Percentiles rank a stretch among this genome's conserved stretches.
phyloP scores from a whole-genome alignment of 139 green algal genomes.

The Pedinophyceae sp. region DNA sequence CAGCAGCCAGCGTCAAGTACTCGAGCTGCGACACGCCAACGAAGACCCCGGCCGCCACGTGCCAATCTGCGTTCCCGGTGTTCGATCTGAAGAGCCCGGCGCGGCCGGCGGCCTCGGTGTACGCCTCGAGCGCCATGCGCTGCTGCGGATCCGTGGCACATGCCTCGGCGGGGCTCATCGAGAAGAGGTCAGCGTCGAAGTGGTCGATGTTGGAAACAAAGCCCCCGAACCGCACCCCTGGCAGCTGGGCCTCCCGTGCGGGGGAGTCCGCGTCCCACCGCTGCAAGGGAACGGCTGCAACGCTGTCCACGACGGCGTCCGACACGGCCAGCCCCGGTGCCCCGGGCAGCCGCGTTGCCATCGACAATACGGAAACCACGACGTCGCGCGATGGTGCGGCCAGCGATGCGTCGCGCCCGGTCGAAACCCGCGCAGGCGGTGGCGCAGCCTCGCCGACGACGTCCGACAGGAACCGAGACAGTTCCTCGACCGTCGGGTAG shows the following conservation, averaged over 20 bases:
- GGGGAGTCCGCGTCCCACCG: constrained; percentile 44
- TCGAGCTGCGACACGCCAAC: constrained; percentile 59
- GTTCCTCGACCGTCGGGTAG: constrained; percentile 49
- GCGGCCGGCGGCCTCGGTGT: constrained; percentile 7
- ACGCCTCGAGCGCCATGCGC: constrained; percentile 43
- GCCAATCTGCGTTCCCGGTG: constrained; percentile 1
- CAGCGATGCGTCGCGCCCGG: too few species aligned
- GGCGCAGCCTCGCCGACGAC: too few species aligned
- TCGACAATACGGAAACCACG: too few species aligned
- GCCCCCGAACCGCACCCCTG: constrained; percentile 15
- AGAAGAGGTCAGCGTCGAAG: not conserved
- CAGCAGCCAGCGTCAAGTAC: constrained; percentile 37
- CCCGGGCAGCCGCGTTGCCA: too few species aligned
- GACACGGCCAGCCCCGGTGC: constrained; percentile 21
- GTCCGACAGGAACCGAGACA: too few species aligned
- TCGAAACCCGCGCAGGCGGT: too few species aligned
- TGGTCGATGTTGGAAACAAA: constrained; percentile 1
- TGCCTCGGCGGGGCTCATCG: constrained; percentile 14
- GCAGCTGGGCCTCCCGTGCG: not conserved
- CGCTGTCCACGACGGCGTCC: constrained; percentile 10
- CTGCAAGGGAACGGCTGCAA: constrained; percentile 22
- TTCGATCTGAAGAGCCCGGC: constrained; percentile 11
- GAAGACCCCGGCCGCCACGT: constrained; percentile 32
- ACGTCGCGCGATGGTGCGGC: too few species aligned
- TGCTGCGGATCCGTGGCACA: constrained; percentile 55